Percentiles rank a stretch among this genome's conserved stretches.
phyloP scores from a whole-genome alignment of 306 rosid genomes.

The Glycine soja region DNA sequence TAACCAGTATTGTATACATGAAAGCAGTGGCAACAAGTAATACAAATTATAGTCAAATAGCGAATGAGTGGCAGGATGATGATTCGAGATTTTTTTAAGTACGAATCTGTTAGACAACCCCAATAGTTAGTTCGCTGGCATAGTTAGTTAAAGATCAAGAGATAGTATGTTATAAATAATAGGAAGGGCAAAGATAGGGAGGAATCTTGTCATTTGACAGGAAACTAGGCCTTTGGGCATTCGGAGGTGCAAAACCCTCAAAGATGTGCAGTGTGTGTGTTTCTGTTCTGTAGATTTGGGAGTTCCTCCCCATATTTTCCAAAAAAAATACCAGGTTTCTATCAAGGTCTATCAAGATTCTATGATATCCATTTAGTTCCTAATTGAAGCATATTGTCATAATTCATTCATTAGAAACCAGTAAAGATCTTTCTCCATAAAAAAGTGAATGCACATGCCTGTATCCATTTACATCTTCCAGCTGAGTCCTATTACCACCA shows the following conservation, averaged over 20 bases:
- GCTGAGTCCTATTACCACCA: constrained; percentile 64
- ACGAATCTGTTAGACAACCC: neutral
- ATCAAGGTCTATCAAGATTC: constrained; percentile 15
- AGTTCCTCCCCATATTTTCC: neutral
- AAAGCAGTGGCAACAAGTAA: neutral
- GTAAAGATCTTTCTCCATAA: neutral
- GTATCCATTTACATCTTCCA: constrained; percentile 65
- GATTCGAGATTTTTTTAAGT: too few species aligned
- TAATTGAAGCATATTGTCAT: neutral
- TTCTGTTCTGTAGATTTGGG: neutral
- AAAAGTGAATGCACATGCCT: constrained; percentile 59
- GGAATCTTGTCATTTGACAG: neutral
- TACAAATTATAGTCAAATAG: neutral
- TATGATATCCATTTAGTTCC: constrained; percentile 22
- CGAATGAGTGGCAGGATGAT: too few species aligned
- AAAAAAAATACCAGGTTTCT: constrained; percentile 2
- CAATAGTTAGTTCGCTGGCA: neutral
- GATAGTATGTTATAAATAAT: neutral
- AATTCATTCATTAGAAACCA: constrained; percentile 14
- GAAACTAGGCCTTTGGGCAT: neutral
- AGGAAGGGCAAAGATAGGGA: neutral
- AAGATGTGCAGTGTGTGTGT: constrained; percentile 4
- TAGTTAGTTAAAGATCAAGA: neutral
- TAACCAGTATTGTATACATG: neutral
- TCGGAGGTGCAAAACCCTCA: neutral